phyloP scores from a whole-genome alignment of 2,329 filamentous ascomycete species.

The Mariannaea elegans region DNA sequence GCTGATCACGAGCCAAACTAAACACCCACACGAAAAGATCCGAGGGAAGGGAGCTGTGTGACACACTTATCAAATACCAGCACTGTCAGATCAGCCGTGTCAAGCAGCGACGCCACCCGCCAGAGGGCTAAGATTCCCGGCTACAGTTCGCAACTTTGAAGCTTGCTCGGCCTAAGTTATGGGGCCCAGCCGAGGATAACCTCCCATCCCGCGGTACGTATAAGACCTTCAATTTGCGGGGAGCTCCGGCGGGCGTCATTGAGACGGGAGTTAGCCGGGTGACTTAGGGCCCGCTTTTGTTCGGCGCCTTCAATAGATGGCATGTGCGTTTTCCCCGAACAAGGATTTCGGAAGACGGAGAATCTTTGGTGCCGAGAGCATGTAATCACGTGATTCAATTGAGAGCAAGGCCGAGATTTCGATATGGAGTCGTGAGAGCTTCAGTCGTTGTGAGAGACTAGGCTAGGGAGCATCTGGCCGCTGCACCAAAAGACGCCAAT shows the following conservation, averaged over 20 bases:
- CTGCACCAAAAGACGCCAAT: constrained; percentile 34
- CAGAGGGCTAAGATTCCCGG: constrained; percentile 4
- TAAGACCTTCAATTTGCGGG: constrained; percentile 16
- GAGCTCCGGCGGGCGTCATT: background rate
- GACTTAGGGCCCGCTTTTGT: constrained; percentile 33
- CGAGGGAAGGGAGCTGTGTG: background rate
- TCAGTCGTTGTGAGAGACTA: constrained; percentile 20
- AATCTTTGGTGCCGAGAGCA: constrained; percentile 12
- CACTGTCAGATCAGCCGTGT: background rate
- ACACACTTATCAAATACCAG: background rate
- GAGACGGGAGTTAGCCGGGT: constrained; percentile 38
- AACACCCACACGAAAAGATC: background rate
- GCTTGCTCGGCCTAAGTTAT: constrained; percentile 14
- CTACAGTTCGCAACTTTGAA: constrained; percentile 6
- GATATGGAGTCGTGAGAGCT: constrained; percentile 28
- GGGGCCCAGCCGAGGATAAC: constrained; percentile 28
- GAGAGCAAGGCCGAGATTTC: constrained; percentile 37
- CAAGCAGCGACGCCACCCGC: background rate
- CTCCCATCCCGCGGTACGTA: constrained; percentile 18
- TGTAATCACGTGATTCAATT: constrained; percentile 27
- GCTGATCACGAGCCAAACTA: background rate
- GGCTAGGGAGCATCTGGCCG: constrained; percentile 27
- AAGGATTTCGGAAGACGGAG: constrained; percentile 15
- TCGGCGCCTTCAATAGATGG: background rate
- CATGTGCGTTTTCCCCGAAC: constrained; percentile 31